Percentiles rank a stretch among this genome's conserved stretches.
phyloP scores from a whole-genome alignment of 768 basidiomycete species.

The Boletus reticuloceps region DNA sequence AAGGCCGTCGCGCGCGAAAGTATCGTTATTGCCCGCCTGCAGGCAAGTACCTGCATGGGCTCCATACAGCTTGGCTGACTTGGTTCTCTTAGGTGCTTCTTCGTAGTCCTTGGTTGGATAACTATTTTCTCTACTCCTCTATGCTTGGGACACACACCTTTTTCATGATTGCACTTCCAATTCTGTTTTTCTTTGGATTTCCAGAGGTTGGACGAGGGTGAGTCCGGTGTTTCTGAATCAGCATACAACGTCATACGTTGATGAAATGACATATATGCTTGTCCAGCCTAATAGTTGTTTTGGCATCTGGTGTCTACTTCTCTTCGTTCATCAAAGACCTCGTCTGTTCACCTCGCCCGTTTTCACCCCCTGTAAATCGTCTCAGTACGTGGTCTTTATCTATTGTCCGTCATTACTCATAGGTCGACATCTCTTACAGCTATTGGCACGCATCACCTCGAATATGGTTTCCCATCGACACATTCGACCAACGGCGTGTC shows the following conservation, averaged over 20 bases:
- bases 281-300: slow-evolving; percentile 60
- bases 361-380: slow-evolving; percentile 86
- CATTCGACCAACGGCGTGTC: slow-evolving; percentile 91
- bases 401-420: not conserved
- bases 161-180: slow-evolving; percentile 88
- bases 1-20: slow-evolving; percentile 58
- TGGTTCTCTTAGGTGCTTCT: slow-evolving; percentile 42
- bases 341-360: slow-evolving; percentile 87
- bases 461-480: slow-evolving; percentile 95
- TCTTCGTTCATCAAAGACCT: slow-evolving; percentile 88
- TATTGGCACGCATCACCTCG: slow-evolving; percentile 77
- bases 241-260: not conserved
- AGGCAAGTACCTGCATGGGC: slow-evolving; percentile 46
- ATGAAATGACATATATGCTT: not conserved
- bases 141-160: slow-evolving; percentile 85
- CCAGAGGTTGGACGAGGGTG: slow-evolving; percentile 71
- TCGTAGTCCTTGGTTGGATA: slow-evolving; percentile 66
- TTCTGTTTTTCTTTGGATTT: slow-evolving; percentile 87
- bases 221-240: slow-evolving; percentile 27
- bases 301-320: slow-evolving; percentile 81
- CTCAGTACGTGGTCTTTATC: slow-evolving; percentile 55
- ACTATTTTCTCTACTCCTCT: slow-evolving; percentile 82
- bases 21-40: slow-evolving; percentile 58
- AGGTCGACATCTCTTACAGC: slow-evolving; percentile 41
- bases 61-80: slow-evolving; percentile 7